Percentiles rank a stretch among this genome's conserved stretches.
phyloP scores from a whole-genome alignment of 345 rosid species.

The Erysimum cheiranthoides region DNA sequence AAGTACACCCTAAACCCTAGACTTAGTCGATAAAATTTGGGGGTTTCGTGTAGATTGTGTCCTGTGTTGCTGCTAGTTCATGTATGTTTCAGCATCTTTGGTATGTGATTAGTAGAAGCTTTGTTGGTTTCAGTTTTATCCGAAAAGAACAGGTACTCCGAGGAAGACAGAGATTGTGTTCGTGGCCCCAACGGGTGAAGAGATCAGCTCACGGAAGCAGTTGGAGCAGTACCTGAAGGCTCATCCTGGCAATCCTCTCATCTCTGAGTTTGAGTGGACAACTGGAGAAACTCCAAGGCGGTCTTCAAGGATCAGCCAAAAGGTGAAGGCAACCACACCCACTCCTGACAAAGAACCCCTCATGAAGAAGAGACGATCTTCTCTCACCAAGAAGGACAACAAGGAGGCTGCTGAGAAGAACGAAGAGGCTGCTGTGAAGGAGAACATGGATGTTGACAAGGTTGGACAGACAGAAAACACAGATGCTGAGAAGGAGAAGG shows the following conservation, averaged over 20 bases:
- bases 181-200: conserved; percentile 83
- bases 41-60: conserved; percentile 20
- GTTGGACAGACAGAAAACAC: background rate
- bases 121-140: conserved; percentile 57
- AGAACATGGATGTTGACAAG: conserved; percentile 38
- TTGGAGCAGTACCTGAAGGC: conserved; percentile 81
- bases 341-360: conserved; percentile 67
- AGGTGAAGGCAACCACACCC: conserved; percentile 71
- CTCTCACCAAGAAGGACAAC: conserved; percentile 43
- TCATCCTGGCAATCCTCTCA: conserved; percentile 72
- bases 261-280: conserved; percentile 82
- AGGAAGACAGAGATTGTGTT: conserved; percentile 75
- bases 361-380: conserved; percentile 66
- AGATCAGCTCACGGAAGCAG: conserved; percentile 65
- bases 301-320: conserved; percentile 81
- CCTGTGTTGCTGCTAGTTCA: background rate
- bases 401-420: conserved; percentile 38
- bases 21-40: conserved; percentile 31
- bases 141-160: conserved; percentile 66
- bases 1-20: conserved; percentile 26
- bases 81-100: background rate
- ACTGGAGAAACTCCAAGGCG: conserved; percentile 94
- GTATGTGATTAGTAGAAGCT: conserved; percentile 8
- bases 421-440: conserved; percentile 22
- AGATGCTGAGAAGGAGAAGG: background rate